These are phyloP conservation scores for Fusarium musae DNA, from an alignment of 2,329 filamentous ascomycete species.

Conservation along the genomic window DNA sequence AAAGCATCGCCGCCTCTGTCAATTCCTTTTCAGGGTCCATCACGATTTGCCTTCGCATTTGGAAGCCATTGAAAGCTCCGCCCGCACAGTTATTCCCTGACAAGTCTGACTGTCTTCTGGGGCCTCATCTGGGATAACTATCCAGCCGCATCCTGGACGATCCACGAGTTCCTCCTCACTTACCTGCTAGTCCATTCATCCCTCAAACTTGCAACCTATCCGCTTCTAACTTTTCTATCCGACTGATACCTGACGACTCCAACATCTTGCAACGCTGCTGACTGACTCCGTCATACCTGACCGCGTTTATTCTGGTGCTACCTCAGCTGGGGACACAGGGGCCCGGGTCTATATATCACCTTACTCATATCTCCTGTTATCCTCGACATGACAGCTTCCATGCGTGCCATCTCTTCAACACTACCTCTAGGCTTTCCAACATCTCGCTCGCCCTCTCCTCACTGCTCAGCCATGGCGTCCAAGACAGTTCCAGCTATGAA, in stretches of 20 bases:
- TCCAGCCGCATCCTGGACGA: slow-evolving; percentile 20
- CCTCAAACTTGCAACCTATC: neutral
- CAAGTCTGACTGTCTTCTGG: slow-evolving; percentile 5
- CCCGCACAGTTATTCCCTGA: slow-evolving; percentile 2
- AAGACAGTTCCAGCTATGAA: slow-evolving; percentile 37
- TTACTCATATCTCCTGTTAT: neutral
- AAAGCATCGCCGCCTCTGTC: slow-evolving; percentile 6
- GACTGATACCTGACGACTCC: slow-evolving; percentile 24
- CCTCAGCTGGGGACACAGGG: neutral
- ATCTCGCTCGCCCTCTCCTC: slow-evolving; percentile 11
- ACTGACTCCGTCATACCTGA: slow-evolving; percentile 22
- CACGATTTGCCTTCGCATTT: slow-evolving; percentile 25
- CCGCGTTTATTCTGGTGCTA: slow-evolving; percentile 8
- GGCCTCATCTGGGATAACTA: slow-evolving; percentile 20
- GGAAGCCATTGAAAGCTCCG: slow-evolving; percentile 10
- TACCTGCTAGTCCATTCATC: slow-evolving; percentile 22
- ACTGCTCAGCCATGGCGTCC: slow-evolving; percentile 27
- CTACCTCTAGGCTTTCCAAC: slow-evolving; percentile 10
- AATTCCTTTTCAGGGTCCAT: slow-evolving; percentile 27
- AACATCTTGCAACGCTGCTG: slow-evolving; percentile 1
- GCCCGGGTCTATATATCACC: slow-evolving; percentile 21
- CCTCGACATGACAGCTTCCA: slow-evolving; percentile 26
- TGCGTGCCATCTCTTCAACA: slow-evolving; percentile 29
- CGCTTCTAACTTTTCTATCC: slow-evolving; percentile 7
- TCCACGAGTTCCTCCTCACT: slow-evolving; percentile 7